Evolutionary conservation across 108 stramenopile genomes (phyloP).

Genomic region (Fragilaria radians): DNA sequence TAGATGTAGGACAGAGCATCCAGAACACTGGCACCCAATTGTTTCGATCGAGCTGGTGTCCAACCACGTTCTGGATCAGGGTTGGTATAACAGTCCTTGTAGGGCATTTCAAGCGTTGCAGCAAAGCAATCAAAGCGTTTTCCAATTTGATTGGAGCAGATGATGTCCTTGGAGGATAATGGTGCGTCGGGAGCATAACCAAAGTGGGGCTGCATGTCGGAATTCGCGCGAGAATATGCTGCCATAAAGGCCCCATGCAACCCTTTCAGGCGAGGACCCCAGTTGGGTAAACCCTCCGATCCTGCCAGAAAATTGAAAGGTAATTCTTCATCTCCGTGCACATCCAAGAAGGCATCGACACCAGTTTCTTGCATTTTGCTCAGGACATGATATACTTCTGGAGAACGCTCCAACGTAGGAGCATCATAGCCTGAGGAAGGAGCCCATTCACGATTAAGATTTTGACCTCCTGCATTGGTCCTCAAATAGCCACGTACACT

Average conservation of each 20-base stretch:
- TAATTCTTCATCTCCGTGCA: constrained; percentile 86
- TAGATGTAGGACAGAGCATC: constrained; percentile 58
- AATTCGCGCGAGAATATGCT: constrained; percentile 55
- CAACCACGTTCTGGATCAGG: constrained; percentile 63
- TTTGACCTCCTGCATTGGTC: constrained; percentile 73
- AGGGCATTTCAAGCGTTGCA: constrained; percentile 84
- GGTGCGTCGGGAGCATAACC: constrained; percentile 63
- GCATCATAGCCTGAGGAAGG: constrained; percentile 57
- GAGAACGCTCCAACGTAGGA: constrained; percentile 67
- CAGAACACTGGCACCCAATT: constrained; percentile 57
- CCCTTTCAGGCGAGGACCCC: constrained; percentile 54
- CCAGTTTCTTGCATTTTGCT: constrained; percentile 76
- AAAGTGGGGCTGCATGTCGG: constrained; percentile 69
- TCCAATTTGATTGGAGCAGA: constrained; percentile 81
- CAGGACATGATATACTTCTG: constrained; percentile 76
- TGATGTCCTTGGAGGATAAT: constrained; percentile 45
- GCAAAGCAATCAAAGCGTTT: constrained; percentile 71
- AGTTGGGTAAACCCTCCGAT: constrained; percentile 57
- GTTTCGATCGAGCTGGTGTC: constrained; percentile 41
- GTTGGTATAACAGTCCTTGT: constrained; percentile 68
- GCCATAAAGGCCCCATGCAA: constrained; percentile 80
- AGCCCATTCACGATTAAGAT: constrained; percentile 87
- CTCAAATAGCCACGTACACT: constrained; percentile 64
- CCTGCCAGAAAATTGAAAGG: constrained; percentile 80
- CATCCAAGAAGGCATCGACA: constrained; percentile 79